These are phyloP conservation scores for Leavenworthia alabamica DNA, from an alignment of 345 rosid genomes.

Conservation along the genomic window DNA sequence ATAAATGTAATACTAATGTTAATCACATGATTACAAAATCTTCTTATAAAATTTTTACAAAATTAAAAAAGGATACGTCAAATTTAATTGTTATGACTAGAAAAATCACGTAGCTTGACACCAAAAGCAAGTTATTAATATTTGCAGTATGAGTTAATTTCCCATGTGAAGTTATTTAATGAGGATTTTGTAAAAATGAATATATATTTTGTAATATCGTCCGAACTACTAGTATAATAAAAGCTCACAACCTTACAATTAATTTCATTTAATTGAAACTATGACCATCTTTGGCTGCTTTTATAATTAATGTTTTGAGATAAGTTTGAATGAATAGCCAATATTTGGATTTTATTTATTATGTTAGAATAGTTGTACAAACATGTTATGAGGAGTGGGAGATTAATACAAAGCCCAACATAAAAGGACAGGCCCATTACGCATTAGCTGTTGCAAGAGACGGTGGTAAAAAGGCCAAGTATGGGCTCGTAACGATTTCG, in stretches of 20 bases:
- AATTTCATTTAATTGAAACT: conserved; percentile 30
- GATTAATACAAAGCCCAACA: no score
- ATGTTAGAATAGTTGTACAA: neutral
- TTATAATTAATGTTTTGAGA: conserved; percentile 25
- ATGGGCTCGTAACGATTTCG: no score
- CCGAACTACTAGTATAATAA: conserved; percentile 30
- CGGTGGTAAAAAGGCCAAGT: no score
- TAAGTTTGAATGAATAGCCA: conserved; percentile 11
- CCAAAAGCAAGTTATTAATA: conserved; percentile 26
- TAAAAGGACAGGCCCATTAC: no score
- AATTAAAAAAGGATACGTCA: no score
- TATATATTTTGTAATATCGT: conserved; percentile 11
- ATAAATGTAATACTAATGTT: no score
- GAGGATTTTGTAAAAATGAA: neutral
- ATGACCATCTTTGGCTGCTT: conserved; percentile 24
- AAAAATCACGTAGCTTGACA: no score
- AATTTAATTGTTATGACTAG: no score
- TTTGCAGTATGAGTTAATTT: conserved; percentile 31
- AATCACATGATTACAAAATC: no score
- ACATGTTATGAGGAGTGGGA: no score
- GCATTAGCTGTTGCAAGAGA: no score
- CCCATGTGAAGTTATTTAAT: conserved; percentile 37
- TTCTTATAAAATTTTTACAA: no score
- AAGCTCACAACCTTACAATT: conserved; percentile 23
- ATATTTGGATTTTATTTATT: neutral